Evolutionary conservation across 2,329 filamentous ascomycete genomes (phyloP), one percentile per base, ranked within the genome.

Genomic region (Chaetomium sp.): DNA sequence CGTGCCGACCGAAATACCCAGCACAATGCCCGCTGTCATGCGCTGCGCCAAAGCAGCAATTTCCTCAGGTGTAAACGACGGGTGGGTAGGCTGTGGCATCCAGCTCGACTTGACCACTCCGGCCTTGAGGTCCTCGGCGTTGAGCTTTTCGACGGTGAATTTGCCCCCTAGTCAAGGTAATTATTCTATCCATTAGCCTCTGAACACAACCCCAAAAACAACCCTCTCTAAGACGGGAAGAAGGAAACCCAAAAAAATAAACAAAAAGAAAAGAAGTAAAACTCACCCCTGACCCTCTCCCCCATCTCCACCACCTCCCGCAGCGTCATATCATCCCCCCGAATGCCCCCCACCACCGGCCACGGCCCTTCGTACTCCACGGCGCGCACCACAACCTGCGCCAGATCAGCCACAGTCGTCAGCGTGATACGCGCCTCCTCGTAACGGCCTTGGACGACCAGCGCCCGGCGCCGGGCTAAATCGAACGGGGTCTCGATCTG

Each of bases 301-400:
- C 65, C 72, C 9, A 74, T 42, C 11, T 59, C 55, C 3, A 74
- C 49, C 6, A 74, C 32, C 49, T 73, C 50, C 2, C 60, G 49
- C 0, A 68, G 37, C 0, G 68, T 66, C 12, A 70, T 45, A 7
- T 58, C 61, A n/a, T 62, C 67, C 14, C 72, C 73, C 14, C 49
- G 56, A 44, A 76, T 69, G 4, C 74, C 73, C 2, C 72, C 72
- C 27, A 69, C 52, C 8, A 65, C 59, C 1, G 74, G 73, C 73
- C 74, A 76, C 53, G 71, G 66, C 35, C 69, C 71, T 32, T 70
- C 62, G 48, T 66, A 74, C 10, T 74, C 72, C 19, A 76, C 59
- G 0, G 72, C 72, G 35, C 54, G 54, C 12, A 63, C 67, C 14
- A 74, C 70, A 3, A 73, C 66, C 12, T 63, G 63, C 33, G 65